These are phyloP conservation scores for Fragilaria crotonensis DNA, from an alignment of 108 stramenopile genomes.

Conservation along the genomic window DNA sequence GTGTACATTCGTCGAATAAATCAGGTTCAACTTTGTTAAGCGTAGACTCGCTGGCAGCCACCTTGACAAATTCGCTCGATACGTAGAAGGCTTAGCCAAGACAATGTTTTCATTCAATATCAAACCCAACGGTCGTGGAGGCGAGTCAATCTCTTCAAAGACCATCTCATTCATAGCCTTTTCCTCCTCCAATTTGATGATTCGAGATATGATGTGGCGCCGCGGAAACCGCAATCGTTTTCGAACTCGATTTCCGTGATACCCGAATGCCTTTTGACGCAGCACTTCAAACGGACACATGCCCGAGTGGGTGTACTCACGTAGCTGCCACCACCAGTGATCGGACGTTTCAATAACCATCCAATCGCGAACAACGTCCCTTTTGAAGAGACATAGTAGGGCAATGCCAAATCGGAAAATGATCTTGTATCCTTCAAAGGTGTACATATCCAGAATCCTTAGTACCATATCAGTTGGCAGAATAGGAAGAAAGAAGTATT, in stretches of 20 bases:
- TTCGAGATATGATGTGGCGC: conserved; percentile 53
- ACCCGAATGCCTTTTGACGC: conserved; percentile 57
- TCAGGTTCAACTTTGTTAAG: conserved; percentile 65
- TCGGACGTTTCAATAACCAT: background rate
- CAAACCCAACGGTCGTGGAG: conserved; percentile 33
- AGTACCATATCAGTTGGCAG: conserved; percentile 42
- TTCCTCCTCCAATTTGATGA: conserved; percentile 61
- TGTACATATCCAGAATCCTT: conserved; percentile 74
- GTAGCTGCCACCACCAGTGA: conserved; percentile 35
- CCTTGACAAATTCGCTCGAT: conserved; percentile 47
- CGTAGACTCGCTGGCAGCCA: conserved; percentile 65
- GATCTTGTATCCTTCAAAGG: conserved; percentile 70
- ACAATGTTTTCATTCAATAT: conserved; percentile 11
- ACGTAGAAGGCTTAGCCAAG: conserved; percentile 42
- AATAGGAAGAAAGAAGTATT: conserved; percentile 52
- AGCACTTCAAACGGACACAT: conserved; percentile 50
- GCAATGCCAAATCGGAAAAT: conserved; percentile 72
- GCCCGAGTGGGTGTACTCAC: conserved; percentile 19
- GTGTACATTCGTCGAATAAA: conserved; percentile 72
- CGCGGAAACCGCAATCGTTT: conserved; percentile 54
- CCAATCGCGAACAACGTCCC: conserved; percentile 21
- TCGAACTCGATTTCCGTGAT: conserved; percentile 41
- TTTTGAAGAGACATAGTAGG: conserved; percentile 43
- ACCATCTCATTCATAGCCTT: conserved; percentile 32
- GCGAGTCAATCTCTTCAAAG: conserved; percentile 19